phyloP scores from a whole-genome alignment of 805 yeast species.

The Maudiozyma barnettii region DNA sequence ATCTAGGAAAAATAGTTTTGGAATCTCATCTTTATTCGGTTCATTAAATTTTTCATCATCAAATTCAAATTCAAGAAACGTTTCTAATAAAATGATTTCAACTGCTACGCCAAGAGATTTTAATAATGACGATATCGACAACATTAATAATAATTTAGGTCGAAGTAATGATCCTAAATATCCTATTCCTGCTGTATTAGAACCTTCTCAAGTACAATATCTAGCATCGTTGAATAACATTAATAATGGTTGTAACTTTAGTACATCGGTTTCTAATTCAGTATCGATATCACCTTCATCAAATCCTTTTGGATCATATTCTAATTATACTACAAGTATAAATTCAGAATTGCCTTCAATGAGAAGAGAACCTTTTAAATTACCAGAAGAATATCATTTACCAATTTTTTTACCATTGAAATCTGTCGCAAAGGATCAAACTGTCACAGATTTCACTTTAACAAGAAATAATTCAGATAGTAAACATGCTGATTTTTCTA shows the following conservation, averaged over 20 bases:
- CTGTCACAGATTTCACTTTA: neutral
- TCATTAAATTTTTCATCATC: neutral
- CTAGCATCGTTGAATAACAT: neutral
- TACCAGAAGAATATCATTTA: neutral
- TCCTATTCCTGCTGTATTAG: constrained; percentile 1
- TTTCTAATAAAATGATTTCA: neutral
- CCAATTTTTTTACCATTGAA: neutral
- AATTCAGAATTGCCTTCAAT: neutral
- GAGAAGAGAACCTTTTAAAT: neutral
- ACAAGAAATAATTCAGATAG: neutral
- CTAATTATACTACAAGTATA: neutral
- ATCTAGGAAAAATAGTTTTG: neutral
- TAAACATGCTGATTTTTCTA: constrained; percentile 1
- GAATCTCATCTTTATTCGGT: neutral
- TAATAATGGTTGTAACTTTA: neutral
- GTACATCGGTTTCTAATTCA: neutral
- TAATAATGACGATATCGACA: neutral
- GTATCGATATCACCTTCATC: neutral
- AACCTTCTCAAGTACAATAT: neutral
- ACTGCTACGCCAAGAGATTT: neutral
- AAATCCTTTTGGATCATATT: neutral
- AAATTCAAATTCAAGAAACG: neutral
- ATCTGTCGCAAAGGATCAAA: neutral
- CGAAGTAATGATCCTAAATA: neutral
- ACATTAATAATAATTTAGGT: too few relatives aligned